Conservation (phyloP, 352 stramenopile genomes). For the Blastocystis sp. region DNA sequence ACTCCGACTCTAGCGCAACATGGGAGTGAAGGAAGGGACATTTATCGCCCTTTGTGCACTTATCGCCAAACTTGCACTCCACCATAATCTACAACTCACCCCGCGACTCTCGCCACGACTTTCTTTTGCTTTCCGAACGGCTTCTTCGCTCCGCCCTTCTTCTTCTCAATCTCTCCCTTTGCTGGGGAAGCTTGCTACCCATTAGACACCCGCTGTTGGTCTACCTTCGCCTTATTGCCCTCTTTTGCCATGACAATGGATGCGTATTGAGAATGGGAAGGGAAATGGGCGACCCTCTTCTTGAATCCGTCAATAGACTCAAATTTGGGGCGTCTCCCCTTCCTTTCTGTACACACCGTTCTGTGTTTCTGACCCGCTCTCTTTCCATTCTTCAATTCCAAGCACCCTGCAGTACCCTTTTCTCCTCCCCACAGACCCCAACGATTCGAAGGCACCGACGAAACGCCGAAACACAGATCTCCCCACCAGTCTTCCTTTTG, state of each 20-base stretch:
- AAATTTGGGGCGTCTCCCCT: too few species aligned
- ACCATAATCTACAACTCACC: slow-evolving; percentile 66
- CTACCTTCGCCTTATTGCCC: slow-evolving; percentile 34
- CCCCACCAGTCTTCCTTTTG: too few species aligned
- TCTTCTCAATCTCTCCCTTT: not conserved
- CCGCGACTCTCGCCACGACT: not conserved
- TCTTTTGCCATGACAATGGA: slow-evolving; percentile 60
- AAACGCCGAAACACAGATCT: too few species aligned
- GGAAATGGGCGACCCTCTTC: too few species aligned
- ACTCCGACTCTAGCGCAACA: not conserved
- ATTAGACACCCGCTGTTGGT: not conserved
- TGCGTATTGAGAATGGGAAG: slow-evolving; percentile 20
- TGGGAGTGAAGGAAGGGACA: slow-evolving; percentile 63
- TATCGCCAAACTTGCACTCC: slow-evolving; percentile 66
- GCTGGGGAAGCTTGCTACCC: not conserved
- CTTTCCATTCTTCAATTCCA: too few species aligned
- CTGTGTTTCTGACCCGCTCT: too few species aligned
- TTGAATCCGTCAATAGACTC: too few species aligned
- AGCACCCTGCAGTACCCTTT: too few species aligned
- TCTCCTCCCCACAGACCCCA: not conserved
- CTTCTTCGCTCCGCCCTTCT: not conserved
- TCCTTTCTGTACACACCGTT: too few species aligned
- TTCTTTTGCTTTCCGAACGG: slow-evolving; percentile 15
- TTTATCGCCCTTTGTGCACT: slow-evolving; percentile 65
- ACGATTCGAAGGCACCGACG: not conserved